Base-by-base conservation (phyloP, 331 rosid genomes). In the Malus hybrid region DNA sequence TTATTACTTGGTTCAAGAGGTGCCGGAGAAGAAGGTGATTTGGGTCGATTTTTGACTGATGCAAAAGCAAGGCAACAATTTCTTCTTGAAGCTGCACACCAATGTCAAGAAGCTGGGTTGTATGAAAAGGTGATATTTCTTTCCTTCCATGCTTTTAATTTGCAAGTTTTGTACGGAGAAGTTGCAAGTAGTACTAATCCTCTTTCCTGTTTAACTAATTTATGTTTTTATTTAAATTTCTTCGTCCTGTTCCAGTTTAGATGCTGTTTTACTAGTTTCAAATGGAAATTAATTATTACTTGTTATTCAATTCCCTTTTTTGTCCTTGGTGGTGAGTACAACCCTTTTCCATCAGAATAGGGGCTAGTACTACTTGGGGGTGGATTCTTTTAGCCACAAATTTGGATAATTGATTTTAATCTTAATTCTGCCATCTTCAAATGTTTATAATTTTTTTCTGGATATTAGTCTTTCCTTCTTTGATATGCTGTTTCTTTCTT, bases 1-100 rank as follows among this genome's bases (percentile, higher is more conserved):
- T 92, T 94, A 64, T 80, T 94, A 77, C 96, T 94, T 82, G 99
- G 99, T 77, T 77, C 95, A 74, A 88, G 99, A 76, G 97, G 96
- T 75, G 73, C 92, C 15, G 99, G 97, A 68, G 99, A 91, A 87
- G 98, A 90, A 88, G 97, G 99, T 80, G 91, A 94, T 79, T 82
- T 94, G 76, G 85, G 87, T 33, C 88, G 95, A 71, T 94, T 94
- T 86, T 81, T 94, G 78, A 76, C 83, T 72, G 99, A 94, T 80
- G 74, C 72, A 28, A 87, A 90, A 62, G 78, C 90, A 68, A 91
- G 99, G 81, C 89, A 87, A 71, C 99, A 92, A 42, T 94, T 92
- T 85, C 75, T 94, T 82, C 85, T 87, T 77, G 99, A 92, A 85
- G 95, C 96, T 77, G 97, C 99, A 76, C 81, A 84, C 81, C 93